Conservation (phyloP, 164 flowering plant species). For the Hamamelis virginiana region DNA sequence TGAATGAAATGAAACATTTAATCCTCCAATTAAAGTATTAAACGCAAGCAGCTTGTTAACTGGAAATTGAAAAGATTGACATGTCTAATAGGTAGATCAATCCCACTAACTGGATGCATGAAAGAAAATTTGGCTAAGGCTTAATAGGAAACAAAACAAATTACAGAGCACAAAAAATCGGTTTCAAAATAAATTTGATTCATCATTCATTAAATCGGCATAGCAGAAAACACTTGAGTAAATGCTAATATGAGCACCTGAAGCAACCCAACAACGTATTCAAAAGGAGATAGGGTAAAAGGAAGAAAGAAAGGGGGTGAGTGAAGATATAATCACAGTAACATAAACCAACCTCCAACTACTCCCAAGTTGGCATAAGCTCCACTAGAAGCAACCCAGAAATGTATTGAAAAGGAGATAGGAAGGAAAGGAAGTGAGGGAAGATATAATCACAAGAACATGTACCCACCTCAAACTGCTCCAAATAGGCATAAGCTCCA, state of each 20-base stretch:
- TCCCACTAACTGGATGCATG: neutral
- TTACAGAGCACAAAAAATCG: neutral
- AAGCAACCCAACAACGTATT: too few species aligned
- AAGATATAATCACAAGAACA: neutral
- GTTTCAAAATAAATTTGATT: neutral
- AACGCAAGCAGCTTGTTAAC: too few species aligned
- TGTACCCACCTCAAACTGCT: constrained; percentile 76
- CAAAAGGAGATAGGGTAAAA: too few species aligned
- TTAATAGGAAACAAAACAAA: neutral
- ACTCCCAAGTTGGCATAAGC: constrained; percentile 68
- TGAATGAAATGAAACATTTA: too few species aligned
- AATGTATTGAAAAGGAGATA: too few species aligned
- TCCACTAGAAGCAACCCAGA: too few species aligned
- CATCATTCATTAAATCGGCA: neutral
- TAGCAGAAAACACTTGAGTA: neutral
- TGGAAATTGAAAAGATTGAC: too few species aligned
- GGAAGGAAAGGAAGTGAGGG: neutral
- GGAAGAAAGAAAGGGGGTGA: neutral
- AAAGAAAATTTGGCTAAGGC: neutral
- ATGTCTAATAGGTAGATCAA: neutral
- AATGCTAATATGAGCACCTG: too few species aligned
- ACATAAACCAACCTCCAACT: constrained; percentile 66
- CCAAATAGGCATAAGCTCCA: constrained; percentile 65
- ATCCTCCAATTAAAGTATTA: too few species aligned
- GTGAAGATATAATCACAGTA: neutral